Conservation (phyloP, 768 basidiomycete genomes). For the Russula sp. region DNA sequence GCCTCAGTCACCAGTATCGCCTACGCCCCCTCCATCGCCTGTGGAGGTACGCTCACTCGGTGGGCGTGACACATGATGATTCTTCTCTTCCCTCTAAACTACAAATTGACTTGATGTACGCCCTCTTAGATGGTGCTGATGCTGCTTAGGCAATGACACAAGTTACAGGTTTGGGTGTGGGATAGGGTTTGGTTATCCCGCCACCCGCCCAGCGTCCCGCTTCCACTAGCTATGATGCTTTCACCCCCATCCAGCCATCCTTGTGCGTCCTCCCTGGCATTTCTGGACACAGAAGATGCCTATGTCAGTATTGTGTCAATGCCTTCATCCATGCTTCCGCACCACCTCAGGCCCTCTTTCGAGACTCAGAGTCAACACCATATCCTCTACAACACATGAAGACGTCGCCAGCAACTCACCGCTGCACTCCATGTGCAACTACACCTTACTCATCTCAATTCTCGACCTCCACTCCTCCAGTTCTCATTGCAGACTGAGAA, state of each 20-base stretch:
- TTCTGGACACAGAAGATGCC: constrained; percentile 19
- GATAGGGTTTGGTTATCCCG: too few species aligned
- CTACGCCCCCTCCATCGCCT: too few species aligned
- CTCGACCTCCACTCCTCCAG: background rate
- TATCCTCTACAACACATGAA: constrained; percentile 13
- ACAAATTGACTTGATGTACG: background rate
- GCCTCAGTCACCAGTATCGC: too few species aligned
- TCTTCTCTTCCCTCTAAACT: background rate
- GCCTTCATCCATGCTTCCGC: constrained; percentile 9
- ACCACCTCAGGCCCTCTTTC: constrained; percentile 5
- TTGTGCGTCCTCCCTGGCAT: constrained; percentile 20
- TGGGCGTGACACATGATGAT: too few species aligned
- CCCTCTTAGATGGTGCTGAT: constrained; percentile 62
- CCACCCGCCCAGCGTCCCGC: background rate
- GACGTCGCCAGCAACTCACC: constrained; percentile 20
- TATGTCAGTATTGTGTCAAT: background rate
- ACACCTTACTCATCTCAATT: constrained; percentile 5
- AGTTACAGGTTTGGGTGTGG: too few species aligned
- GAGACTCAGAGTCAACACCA: background rate
- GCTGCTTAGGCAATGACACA: constrained; percentile 38
- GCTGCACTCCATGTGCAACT: constrained; percentile 8
- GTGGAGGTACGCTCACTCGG: too few species aligned
- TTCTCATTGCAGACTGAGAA: background rate
- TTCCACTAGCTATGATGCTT: constrained; percentile 22
- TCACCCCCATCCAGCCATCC: constrained; percentile 15